A percentile compares a stretch with the other conserved stretches of the same genome.
These are phyloP conservation scores for Candida pseudoglaebosa DNA, from an alignment of 805 yeast species.

Conservation along the genomic window DNA sequence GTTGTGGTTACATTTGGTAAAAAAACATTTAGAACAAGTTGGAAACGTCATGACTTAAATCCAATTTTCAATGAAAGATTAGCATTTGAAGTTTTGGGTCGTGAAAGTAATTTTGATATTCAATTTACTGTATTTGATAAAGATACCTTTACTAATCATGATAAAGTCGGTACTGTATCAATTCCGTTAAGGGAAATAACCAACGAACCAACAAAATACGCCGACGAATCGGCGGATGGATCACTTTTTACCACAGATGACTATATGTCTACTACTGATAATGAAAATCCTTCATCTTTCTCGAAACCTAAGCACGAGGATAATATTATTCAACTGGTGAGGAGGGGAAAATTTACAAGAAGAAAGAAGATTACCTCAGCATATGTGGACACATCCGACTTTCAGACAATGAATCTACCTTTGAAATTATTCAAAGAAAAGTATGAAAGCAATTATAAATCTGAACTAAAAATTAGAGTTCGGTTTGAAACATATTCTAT, in stretches of 20 bases:
- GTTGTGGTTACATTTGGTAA: constrained; percentile 88
- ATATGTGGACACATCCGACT: constrained; percentile 36
- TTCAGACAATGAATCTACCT: constrained; percentile 38
- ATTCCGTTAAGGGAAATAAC: constrained; percentile 52
- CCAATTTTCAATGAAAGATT: constrained; percentile 81
- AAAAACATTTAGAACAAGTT: constrained; percentile 79
- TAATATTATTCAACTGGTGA: constrained; percentile 13
- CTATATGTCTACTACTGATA: constrained; percentile 4
- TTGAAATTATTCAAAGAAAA: constrained; percentile 28
- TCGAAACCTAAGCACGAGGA: constrained; percentile 9
- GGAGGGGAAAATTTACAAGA: constrained; percentile 24
- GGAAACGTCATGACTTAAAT: constrained; percentile 74
- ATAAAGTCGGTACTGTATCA: constrained; percentile 66
- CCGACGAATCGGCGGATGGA: constrained; percentile 2
- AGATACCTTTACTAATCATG: constrained; percentile 80
- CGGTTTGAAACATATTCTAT: constrained; percentile 64
- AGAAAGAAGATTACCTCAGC: constrained; percentile 21
- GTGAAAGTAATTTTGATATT: constrained; percentile 63
- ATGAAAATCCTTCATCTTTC: constrained; percentile 4
- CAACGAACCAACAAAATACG: constrained; percentile 26
- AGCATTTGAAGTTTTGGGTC: constrained; percentile 69
- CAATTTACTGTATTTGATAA: constrained; percentile 76
- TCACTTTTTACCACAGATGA: constrained; percentile 1
- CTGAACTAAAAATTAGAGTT: constrained; percentile 56
- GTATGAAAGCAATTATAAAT: constrained; percentile 39